phyloP scores from a whole-genome alignment of 352 stramenopile species.

The Pythium vanterpoolii region DNA sequence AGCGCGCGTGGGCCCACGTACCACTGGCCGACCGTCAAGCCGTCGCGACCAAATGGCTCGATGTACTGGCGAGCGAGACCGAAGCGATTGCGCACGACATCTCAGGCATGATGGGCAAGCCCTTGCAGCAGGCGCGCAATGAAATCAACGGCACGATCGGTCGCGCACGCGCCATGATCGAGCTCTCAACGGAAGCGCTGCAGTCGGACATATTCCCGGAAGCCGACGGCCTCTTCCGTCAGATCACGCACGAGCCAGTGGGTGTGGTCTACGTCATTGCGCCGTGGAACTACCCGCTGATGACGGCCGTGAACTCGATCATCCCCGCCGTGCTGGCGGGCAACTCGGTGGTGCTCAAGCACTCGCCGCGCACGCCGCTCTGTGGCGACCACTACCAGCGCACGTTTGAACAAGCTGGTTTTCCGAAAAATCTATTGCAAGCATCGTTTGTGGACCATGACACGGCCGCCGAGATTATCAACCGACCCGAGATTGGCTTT shows the following conservation, averaged over 20 bases:
- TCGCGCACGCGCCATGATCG: constrained; percentile 61
- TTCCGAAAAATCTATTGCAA: constrained; percentile 62
- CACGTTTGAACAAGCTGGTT: constrained; percentile 64
- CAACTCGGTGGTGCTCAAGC: constrained; percentile 81
- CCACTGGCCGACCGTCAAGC: constrained; percentile 53
- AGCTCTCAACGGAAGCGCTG: constrained; percentile 64
- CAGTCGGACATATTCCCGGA: constrained; percentile 58
- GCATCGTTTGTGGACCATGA: constrained; percentile 65
- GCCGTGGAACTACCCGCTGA: constrained; percentile 85
- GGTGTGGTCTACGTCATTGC: constrained; percentile 84
- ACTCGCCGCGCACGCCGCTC: constrained; percentile 75
- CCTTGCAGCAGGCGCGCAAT: constrained; percentile 66
- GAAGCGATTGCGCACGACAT: constrained; percentile 72
- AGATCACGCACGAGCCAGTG: constrained; percentile 81
- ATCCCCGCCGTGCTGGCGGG: constrained; percentile 78
- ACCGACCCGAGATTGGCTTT: constrained; percentile 63
- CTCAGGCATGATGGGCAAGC: constrained; percentile 84
- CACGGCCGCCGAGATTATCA: constrained; percentile 65
- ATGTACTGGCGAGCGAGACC: constrained; percentile 46
- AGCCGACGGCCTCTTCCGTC: constrained; percentile 63
- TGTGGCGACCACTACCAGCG: constrained; percentile 72
- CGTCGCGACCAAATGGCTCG: constrained; percentile 64
- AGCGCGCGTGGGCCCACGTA: constrained; percentile 57
- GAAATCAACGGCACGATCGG: constrained; percentile 73
- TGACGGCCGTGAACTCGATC: constrained; percentile 86